Evolutionary conservation across 257 asterid genomes (phyloP).

Genomic region (Plantago elongata): DNA sequence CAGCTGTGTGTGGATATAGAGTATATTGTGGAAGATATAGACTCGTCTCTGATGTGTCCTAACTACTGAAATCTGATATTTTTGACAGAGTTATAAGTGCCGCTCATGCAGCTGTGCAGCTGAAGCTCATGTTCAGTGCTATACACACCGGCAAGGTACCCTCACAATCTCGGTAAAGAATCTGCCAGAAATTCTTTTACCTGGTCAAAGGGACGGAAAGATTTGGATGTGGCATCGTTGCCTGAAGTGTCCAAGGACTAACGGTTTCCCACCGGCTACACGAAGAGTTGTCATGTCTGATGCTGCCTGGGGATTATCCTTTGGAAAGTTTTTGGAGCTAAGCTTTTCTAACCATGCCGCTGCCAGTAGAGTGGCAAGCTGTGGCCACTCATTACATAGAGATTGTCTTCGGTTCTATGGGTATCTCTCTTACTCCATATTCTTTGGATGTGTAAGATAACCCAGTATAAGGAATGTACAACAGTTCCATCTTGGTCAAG

Average conservation of each 20-base stretch:
- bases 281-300: constrained; percentile 94
- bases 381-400: constrained; percentile 94
- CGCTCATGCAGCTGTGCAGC: constrained; percentile 89
- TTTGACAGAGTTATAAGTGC: constrained; percentile 67
- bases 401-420: constrained; percentile 98
- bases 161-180: constrained; percentile 92
- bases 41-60: no score
- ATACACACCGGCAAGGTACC: constrained; percentile 93
- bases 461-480: constrained; percentile 13
- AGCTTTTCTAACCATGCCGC: constrained; percentile 99
- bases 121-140: constrained; percentile 94
- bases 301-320: constrained; percentile 98
- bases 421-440: constrained; percentile 39
- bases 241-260: constrained; percentile 78
- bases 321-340: constrained; percentile 96
- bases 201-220: constrained; percentile 82
- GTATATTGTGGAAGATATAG: no score
- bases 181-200: constrained; percentile 65
- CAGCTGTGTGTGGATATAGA: no score
- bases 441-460: not conserved
- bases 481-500: constrained; percentile 10
- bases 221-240: constrained; percentile 99
- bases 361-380: constrained; percentile 98
- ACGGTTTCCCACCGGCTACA: constrained; percentile 93
- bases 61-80: not conserved